phyloP scores from a whole-genome alignment of 2,329 filamentous ascomycete species.

The Botrytis sinoallii region DNA sequence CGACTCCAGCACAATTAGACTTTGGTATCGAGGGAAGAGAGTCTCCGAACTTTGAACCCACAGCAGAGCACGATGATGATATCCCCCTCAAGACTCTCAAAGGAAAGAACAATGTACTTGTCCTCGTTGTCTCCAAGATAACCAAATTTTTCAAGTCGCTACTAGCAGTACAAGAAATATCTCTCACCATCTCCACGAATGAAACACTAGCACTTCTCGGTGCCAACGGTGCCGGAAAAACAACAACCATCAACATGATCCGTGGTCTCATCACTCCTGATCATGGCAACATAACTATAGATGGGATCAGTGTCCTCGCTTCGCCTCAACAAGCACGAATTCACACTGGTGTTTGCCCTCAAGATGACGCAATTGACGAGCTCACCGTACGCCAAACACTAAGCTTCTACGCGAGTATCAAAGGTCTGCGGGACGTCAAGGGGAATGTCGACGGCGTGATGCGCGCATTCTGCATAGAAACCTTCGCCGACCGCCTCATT shows the following conservation, averaged over 20 bases:
- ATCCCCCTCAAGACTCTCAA: background rate
- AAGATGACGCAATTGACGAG: conserved; percentile 39
- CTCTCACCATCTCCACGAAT: conserved; percentile 57
- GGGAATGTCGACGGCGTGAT: conserved; percentile 36
- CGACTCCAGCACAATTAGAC: background rate
- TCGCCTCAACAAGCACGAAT: conserved; percentile 27
- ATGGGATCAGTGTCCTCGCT: conserved; percentile 51
- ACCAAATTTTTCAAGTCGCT: background rate
- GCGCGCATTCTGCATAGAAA: conserved; percentile 33
- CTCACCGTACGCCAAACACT: conserved; percentile 38
- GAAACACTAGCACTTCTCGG: conserved; percentile 64
- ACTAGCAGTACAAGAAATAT: conserved; percentile 58
- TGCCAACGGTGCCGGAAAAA: conserved; percentile 65
- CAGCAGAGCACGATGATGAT: background rate
- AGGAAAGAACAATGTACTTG: background rate
- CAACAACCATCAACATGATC: conserved; percentile 63
- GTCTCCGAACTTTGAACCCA: background rate
- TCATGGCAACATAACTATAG: conserved; percentile 58
- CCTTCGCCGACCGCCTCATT: conserved; percentile 30
- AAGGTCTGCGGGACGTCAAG: conserved; percentile 35
- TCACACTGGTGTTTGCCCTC: conserved; percentile 38
- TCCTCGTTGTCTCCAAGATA: background rate
- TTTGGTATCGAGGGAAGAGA: background rate
- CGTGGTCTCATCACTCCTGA: conserved; percentile 58
- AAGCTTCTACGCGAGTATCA: conserved; percentile 37